A percentile compares a stretch with the other conserved stretches of the same genome.
phyloP scores from a whole-genome alignment of 768 basidiomycete genomes.

The Xerocomus brunneocitrinus region DNA sequence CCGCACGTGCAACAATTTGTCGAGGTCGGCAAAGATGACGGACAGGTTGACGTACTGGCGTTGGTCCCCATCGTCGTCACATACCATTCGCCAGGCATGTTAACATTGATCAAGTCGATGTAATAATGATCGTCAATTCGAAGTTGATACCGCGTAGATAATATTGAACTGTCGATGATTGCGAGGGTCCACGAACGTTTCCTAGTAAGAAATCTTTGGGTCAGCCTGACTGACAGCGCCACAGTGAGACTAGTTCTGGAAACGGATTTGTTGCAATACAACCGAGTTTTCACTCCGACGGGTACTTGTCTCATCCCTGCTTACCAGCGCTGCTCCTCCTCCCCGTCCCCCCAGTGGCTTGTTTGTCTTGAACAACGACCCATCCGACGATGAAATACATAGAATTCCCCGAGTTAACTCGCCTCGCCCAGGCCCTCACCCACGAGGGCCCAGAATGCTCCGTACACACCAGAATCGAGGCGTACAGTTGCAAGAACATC shows the following conservation, averaged over 20 bases:
- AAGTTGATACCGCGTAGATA: not conserved
- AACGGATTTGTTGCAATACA: too few species aligned
- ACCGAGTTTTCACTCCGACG: too few species aligned
- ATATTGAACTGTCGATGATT: not conserved
- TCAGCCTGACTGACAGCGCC: too few species aligned
- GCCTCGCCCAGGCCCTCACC: constrained; percentile 72
- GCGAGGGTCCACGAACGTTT: not conserved
- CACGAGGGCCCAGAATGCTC: constrained; percentile 86
- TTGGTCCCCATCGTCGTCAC: not conserved
- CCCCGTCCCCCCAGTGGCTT: too few species aligned
- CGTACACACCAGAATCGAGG: constrained; percentile 90
- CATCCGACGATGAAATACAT: constrained; percentile 75
- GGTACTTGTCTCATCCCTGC: too few species aligned
- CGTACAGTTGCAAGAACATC: constrained; percentile 97
- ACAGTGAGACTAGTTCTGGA: too few species aligned
- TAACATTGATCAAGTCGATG: not conserved
- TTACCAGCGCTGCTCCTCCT: too few species aligned
- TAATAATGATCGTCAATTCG: not conserved
- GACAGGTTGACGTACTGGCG: too few species aligned
- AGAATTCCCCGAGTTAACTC: constrained; percentile 73
- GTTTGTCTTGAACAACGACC: not conserved
- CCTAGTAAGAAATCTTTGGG: too few species aligned
- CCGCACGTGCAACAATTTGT: not conserved
- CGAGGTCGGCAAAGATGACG: too few species aligned
- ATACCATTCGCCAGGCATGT: not conserved